A percentile compares a stretch with the other conserved stretches of the same genome.
These are phyloP conservation scores for Penicillium nucicola DNA, from an alignment of 495 filamentous ascomycete species.

Conservation along the genomic window DNA sequence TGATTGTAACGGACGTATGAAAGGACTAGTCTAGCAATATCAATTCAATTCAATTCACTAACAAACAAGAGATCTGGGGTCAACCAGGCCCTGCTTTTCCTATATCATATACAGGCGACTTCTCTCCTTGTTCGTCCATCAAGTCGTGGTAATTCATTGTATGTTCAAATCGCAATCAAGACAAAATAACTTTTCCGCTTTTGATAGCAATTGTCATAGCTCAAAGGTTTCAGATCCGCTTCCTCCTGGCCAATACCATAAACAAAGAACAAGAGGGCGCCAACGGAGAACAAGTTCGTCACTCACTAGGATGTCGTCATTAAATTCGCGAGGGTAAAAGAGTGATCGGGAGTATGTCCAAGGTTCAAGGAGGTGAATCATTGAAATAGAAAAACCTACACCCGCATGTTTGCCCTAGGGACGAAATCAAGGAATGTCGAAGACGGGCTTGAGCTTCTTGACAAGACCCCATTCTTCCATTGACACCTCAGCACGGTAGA, in stretches of 20 bases:
- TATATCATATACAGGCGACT: slow-evolving; percentile 33
- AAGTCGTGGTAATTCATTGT: slow-evolving; percentile 33
- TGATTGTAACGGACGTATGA: too few relatives aligned
- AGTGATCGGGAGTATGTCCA: background rate
- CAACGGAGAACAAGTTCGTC: slow-evolving; percentile 7
- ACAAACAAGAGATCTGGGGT: slow-evolving; percentile 17
- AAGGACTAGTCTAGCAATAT: slow-evolving; percentile 9
- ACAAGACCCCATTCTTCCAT: slow-evolving; percentile 93
- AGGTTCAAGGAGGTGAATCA: background rate
- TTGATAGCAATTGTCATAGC: slow-evolving; percentile 18
- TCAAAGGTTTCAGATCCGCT: slow-evolving; percentile 4
- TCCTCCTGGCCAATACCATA: slow-evolving; percentile 1
- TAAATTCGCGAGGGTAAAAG: background rate
- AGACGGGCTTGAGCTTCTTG: slow-evolving; percentile 89
- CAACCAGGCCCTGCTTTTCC: slow-evolving; percentile 24
- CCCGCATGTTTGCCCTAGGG: background rate
- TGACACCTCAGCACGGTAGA: slow-evolving; percentile 83
- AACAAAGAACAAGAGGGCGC: background rate
- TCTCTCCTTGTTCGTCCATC: slow-evolving; percentile 22
- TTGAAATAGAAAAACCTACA: background rate
- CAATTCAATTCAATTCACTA: slow-evolving; percentile 23
- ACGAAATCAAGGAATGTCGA: slow-evolving; percentile 71
- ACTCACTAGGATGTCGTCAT: slow-evolving; percentile 1
- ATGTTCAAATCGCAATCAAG: slow-evolving; percentile 27
- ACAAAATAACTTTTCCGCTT: slow-evolving; percentile 23